Evolutionary conservation across 331 rosid species (phyloP), one percentile per base, ranked within the genome.

Genomic region (Spiraea crenata): DNA sequence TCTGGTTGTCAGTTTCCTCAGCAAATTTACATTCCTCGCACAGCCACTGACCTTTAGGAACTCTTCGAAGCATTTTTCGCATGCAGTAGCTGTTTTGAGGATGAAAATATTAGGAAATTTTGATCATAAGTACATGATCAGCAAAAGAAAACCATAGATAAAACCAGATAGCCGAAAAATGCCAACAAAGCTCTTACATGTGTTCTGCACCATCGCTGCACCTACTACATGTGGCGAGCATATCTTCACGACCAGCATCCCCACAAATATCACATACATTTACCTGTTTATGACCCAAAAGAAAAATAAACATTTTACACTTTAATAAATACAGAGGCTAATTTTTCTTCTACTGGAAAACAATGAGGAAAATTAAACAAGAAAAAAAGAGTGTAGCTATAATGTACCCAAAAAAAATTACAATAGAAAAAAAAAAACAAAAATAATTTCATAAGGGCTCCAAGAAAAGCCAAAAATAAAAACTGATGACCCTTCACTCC

Each of bases 191-290:
- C 38, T 65, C 97, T 81, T 84, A 93, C 98, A 81, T 91, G 83
- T 93, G 98, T 67, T 93, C 98, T 52, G 98, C 98, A 11, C 98
- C 98, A 72, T 93, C 98, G 44, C 86, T 87, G 78, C 98, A 93
- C 80, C 91, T 85, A 79, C 95, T 77, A 83, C 98, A 93, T 51
- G 85, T 85, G 74, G 95, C 98, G 76, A 93, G 98, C 76, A 74
- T 57, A 64, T 90, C 89, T 69, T 90, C 97, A 35, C 95, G 96
- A 62, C 98, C 98, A 61, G 98, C 85, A 77, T 93, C 98, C 72
- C 98, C 98, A 73, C 98, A 93, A 60, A 93, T 93, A 85, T 93
- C 98, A 79, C 98, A 93, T 44, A 93, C 96, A 73, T 93, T 90
- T 40, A 90, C 88, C 98, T 93, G 87, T 80, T 70, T 70, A 55